Evolutionary conservation across 1,139 yeast species (phyloP).

Genomic region (Debaryomycetaceae sp.): DNA sequence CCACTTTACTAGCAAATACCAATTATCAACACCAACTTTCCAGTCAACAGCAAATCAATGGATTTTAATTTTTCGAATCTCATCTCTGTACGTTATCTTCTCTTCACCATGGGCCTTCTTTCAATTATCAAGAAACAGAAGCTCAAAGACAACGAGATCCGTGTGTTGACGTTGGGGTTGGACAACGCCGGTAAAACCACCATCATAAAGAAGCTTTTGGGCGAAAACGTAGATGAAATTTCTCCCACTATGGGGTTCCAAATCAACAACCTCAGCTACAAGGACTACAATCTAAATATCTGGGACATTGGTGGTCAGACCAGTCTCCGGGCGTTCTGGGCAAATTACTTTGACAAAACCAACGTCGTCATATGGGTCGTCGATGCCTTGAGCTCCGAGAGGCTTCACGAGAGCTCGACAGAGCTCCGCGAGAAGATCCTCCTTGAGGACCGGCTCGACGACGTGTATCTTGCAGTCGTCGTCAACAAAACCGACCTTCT

Average conservation of each 20-base stretch:
- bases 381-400: slow-evolving; percentile 60
- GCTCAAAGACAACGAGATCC: slow-evolving; percentile 70
- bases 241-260: slow-evolving; percentile 56
- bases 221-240: slow-evolving; percentile 37
- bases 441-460: slow-evolving; percentile 64
- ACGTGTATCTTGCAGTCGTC: slow-evolving; percentile 56
- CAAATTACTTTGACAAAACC: slow-evolving; percentile 84
- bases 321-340: slow-evolving; percentile 80
- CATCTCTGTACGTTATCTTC: background rate
- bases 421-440: slow-evolving; percentile 63
- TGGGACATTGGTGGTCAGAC: slow-evolving; percentile 94
- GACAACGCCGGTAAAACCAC: slow-evolving; percentile 91
- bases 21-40: background rate
- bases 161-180: slow-evolving; percentile 76
- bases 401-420: slow-evolving; percentile 60
- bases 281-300: slow-evolving; percentile 37
- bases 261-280: slow-evolving; percentile 39
- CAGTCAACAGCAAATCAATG: background rate
- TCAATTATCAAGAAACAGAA: slow-evolving; percentile 81
- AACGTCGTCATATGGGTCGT: slow-evolving; percentile 92
- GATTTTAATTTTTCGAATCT: background rate
- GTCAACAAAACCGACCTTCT: slow-evolving; percentile 59
- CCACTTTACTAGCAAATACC: no score
- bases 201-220: slow-evolving; percentile 60
- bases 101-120: slow-evolving; percentile 67